phyloP scores from a whole-genome alignment of 1,139 yeast genomes.

The Blastobotrys proliferans region DNA sequence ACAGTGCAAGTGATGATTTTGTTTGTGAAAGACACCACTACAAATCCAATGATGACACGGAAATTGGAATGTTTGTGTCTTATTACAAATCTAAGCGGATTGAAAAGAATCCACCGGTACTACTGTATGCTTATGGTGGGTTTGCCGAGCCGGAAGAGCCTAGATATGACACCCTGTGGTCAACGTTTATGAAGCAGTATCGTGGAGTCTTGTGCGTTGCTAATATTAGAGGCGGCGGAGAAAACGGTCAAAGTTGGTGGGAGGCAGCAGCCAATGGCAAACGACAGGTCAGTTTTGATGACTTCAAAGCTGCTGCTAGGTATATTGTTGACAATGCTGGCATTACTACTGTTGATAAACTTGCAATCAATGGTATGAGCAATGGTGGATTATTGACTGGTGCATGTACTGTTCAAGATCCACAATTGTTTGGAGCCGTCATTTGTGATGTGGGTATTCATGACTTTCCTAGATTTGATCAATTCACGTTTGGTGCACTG shows the following conservation, averaged over 20 bases:
- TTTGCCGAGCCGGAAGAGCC: background rate
- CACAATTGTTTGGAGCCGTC: background rate
- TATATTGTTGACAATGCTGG: background rate
- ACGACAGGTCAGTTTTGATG: background rate
- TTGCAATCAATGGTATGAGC: background rate
- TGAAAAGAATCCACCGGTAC: background rate
- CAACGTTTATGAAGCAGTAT: background rate
- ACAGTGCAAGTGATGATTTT: background rate
- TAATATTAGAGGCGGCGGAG: background rate
- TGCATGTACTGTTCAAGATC: background rate
- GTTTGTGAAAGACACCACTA: background rate
- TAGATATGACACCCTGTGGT: background rate
- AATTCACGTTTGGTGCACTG: background rate
- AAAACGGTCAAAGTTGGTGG: background rate
- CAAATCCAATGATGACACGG: background rate
- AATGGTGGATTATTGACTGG: constrained; percentile 2
- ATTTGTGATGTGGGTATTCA: constrained; percentile 1
- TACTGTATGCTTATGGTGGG: constrained; percentile 1
- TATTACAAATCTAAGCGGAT: background rate
- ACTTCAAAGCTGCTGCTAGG: constrained; percentile 1
- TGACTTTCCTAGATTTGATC: background rate
- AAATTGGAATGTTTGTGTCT: constrained; percentile 2
- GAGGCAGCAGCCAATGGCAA: background rate
- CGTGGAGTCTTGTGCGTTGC: constrained; percentile 1
- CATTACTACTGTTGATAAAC: background rate